Evolutionary conservation across 1,139 yeast species (phyloP).

Genomic region (Geotrichum candidum): DNA sequence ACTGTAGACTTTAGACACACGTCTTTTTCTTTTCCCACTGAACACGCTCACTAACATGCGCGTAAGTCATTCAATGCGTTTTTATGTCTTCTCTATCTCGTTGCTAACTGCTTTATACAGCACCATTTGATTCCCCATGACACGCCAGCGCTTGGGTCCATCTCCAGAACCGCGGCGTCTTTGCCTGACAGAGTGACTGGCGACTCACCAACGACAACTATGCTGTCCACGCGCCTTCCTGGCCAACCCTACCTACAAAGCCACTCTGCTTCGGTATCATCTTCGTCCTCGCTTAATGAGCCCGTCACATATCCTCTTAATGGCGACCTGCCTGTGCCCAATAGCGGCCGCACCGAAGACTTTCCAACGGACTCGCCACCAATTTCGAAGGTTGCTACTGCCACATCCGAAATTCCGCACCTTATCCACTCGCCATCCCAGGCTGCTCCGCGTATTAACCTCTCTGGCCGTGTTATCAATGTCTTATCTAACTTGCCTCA

Average conservation of each 20-base stretch:
- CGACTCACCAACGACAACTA: conserved; percentile 2
- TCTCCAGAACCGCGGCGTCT: conserved; percentile 15
- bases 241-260: not conserved
- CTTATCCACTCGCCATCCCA: conserved; percentile 15
- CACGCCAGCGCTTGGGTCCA: conserved; percentile 16
- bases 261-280: conserved; percentile 1
- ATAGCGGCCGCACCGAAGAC: not conserved
- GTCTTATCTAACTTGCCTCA: conserved; percentile 67
- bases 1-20: not conserved
- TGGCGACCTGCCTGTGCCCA: not conserved
- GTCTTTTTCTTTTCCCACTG: not conserved
- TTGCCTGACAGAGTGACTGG: conserved; percentile 12
- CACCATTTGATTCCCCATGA: conserved; percentile 8
- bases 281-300: not conserved
- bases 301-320: not conserved
- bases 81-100: not conserved
- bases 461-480: conserved; percentile 61
- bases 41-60: not conserved
- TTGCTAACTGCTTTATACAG: not conserved
- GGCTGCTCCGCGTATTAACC: conserved; percentile 31
- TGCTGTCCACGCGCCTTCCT: not conserved
- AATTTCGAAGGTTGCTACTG: not conserved
- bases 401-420: not conserved
- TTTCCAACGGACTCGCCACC: not conserved
- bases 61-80: not conserved